Evolutionary conservation across 2,329 filamentous ascomycete genomes (phyloP).

Genomic region (Zasmidium angulare): DNA sequence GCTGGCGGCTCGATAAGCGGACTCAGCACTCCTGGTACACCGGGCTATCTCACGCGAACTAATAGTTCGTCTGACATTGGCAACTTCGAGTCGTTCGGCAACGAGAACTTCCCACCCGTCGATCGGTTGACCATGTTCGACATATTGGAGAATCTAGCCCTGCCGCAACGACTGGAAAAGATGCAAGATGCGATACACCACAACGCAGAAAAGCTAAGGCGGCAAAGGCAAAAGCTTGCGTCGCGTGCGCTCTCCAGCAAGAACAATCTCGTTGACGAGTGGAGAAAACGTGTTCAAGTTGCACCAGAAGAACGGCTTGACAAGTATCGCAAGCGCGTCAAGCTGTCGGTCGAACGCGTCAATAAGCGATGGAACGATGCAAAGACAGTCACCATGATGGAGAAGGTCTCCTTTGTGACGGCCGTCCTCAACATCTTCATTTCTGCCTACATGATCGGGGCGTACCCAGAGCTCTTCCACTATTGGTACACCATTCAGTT

Average conservation of each 20-base stretch:
- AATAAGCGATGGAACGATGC: constrained; percentile 85
- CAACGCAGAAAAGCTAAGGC: constrained; percentile 81
- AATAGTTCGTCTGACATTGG: constrained; percentile 74
- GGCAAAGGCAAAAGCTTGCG: constrained; percentile 78
- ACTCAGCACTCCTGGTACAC: constrained; percentile 40
- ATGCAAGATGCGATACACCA: constrained; percentile 78
- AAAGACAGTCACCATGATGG: constrained; percentile 80
- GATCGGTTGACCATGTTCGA: constrained; percentile 91
- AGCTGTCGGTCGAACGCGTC: constrained; percentile 81
- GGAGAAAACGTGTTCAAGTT: constrained; percentile 74
- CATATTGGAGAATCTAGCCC: constrained; percentile 85
- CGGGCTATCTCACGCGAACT: constrained; percentile 67
- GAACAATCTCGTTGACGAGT: constrained; percentile 88
- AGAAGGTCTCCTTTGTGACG: constrained; percentile 95
- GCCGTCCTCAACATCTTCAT: constrained; percentile 97
- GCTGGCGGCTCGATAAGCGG: constrained; percentile 35
- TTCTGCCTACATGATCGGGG: constrained; percentile 90
- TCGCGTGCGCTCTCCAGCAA: constrained; percentile 75
- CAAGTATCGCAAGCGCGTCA: constrained; percentile 85
- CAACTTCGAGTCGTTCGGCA: constrained; percentile 78
- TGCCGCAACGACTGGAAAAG: constrained; percentile 88
- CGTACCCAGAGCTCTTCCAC: constrained; percentile 80
- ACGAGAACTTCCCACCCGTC: constrained; percentile 80
- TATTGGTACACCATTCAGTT: constrained; percentile 68
- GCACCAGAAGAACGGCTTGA: constrained; percentile 90